Percentiles rank a stretch among this genome's conserved stretches.
Conservation (phyloP, 768 basidiomycete species). For the Lentinula raphanica region DNA sequence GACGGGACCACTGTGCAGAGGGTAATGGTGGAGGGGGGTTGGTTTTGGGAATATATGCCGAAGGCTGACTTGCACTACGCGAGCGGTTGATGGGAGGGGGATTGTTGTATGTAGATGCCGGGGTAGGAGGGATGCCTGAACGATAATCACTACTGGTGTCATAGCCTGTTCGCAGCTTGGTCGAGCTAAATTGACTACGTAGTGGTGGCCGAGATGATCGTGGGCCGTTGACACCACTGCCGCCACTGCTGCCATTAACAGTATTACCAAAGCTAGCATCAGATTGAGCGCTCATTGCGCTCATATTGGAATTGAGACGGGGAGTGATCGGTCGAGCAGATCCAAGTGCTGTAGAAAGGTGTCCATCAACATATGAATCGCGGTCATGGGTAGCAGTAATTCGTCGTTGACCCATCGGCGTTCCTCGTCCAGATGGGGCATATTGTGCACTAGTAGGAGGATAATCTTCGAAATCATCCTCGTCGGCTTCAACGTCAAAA, state of each 20-base stretch:
- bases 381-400: constrained; percentile 57
- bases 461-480: constrained; percentile 74
- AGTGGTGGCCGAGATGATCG: constrained; percentile 36
- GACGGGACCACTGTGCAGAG: constrained; percentile 40
- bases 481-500: constrained; percentile 69
- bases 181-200: constrained; percentile 68
- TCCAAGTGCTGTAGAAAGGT: constrained; percentile 22
- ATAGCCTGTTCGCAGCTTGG: constrained; percentile 49
- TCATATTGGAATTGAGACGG: constrained; percentile 40
- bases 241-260: too few species aligned
- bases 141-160: constrained; percentile 39
- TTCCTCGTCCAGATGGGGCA: constrained; percentile 64
- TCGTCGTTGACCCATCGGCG: constrained; percentile 60
- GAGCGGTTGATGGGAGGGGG: constrained; percentile 46
- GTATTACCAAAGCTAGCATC: constrained; percentile 38
- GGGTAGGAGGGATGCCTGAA: constrained; percentile 24
- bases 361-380: constrained; percentile 60
- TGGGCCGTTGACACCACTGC: constrained; percentile 21
- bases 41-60: constrained; percentile 55
- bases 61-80: constrained; percentile 78
- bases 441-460: constrained; percentile 36
- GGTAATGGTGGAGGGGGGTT: constrained; percentile 54
- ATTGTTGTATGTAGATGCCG: constrained; percentile 14
- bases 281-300: constrained; percentile 33
- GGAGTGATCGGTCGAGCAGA: constrained; percentile 37